These are phyloP conservation scores for Fusarium odoratissimum DNA, from an alignment of 2,329 filamentous ascomycete genomes.

Conservation along the genomic window DNA sequence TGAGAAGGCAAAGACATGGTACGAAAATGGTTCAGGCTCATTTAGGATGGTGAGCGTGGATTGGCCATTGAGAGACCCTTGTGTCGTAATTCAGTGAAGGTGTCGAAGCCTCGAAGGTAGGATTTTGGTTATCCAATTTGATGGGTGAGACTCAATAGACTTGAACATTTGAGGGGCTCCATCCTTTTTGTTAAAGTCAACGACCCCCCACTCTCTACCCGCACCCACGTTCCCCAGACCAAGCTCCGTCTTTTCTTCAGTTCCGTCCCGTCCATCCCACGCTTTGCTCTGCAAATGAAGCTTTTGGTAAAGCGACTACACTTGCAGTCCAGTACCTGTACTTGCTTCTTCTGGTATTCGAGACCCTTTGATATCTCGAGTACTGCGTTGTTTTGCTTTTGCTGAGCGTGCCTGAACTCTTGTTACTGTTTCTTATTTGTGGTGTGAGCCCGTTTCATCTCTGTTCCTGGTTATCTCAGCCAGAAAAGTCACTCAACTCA, in stretches of 20 bases:
- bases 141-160: slow-evolving; percentile 8
- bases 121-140: slow-evolving; percentile 6
- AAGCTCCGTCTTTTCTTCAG: slow-evolving; percentile 4
- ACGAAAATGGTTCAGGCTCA: slow-evolving; percentile 37
- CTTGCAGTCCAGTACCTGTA: background rate
- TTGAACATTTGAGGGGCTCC: slow-evolving; percentile 6
- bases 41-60: slow-evolving; percentile 17
- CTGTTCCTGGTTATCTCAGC: slow-evolving; percentile 36
- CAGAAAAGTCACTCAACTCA: slow-evolving; percentile 11
- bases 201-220: slow-evolving; percentile 39
- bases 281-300: slow-evolving; percentile 15
- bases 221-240: slow-evolving; percentile 37
- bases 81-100: background rate
- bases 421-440: slow-evolving; percentile 14
- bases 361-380: background rate
- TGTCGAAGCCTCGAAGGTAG: slow-evolving; percentile 1
- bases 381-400: slow-evolving; percentile 17
- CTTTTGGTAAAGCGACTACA: slow-evolving; percentile 8
- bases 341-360: slow-evolving; percentile 23
- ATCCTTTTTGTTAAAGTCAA: slow-evolving; percentile 33
- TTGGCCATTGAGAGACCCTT: slow-evolving; percentile 10
- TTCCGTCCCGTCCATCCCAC: slow-evolving; percentile 33
- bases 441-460: slow-evolving; percentile 21
- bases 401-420: slow-evolving; percentile 18
- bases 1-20: slow-evolving; percentile 31